Conservation (phyloP, 495 filamentous ascomycete species). For the Aspergillus sparsus region DNA sequence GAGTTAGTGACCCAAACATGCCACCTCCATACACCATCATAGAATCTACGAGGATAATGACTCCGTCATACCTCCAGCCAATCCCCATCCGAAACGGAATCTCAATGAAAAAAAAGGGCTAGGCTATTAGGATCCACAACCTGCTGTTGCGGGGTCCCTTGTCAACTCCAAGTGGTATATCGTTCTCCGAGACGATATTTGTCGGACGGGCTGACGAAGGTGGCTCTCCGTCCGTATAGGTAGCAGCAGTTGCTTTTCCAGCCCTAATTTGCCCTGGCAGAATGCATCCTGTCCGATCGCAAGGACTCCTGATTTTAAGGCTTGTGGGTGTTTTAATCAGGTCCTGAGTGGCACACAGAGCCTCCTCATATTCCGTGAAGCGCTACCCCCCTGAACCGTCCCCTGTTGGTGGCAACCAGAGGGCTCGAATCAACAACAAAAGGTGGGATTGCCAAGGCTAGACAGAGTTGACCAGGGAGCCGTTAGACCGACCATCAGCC, state of each 20-base stretch:
- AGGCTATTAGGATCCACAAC: constrained; percentile 10
- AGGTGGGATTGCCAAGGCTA: constrained; percentile 19
- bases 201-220: not conserved
- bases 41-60: not conserved
- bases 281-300: not conserved
- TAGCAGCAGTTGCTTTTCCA: too few species aligned
- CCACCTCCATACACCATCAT: not conserved
- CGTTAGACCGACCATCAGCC: constrained; percentile 17
- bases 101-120: constrained; percentile 1
- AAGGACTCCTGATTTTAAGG: not conserved
- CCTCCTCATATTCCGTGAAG: constrained; percentile 14
- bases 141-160: constrained; percentile 11
- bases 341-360: constrained; percentile 11
- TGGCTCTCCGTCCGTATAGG: not conserved
- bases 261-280: not conserved
- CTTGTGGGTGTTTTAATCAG: constrained; percentile 9
- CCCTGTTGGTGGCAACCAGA: constrained; percentile 21
- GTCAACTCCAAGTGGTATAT: constrained; percentile 10
- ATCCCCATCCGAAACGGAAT: constrained; percentile 5
- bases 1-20: constrained; percentile 17
- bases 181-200: not conserved
- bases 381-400: not conserved
- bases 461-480: constrained; percentile 19
- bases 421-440: constrained; percentile 11
- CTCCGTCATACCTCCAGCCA: not conserved